A percentile compares a stretch with the other conserved stretches of the same genome.
These are phyloP conservation scores for Dictyostelium gargantuum DNA, from an alignment of 208 protist species.

Conservation along the genomic window DNA sequence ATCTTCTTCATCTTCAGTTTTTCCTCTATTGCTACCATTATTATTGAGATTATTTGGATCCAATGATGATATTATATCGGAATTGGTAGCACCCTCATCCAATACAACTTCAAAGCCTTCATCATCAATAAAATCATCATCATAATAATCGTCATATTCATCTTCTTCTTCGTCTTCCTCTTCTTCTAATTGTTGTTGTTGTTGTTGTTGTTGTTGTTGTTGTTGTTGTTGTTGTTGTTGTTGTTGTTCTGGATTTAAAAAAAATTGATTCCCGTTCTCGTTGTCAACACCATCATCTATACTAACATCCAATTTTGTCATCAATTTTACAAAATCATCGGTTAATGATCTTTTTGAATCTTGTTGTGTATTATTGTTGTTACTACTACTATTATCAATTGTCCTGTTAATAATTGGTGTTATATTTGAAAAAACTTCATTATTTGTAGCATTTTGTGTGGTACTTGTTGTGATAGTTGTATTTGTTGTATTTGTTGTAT, in stretches of 20 bases:
- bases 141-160: not conserved
- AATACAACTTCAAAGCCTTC: not conserved
- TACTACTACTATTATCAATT: not conserved
- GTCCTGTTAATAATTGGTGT: not conserved
- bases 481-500: not conserved
- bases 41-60: not conserved
- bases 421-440: not conserved
- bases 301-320: constrained; percentile 1
- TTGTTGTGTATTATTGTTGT: not conserved
- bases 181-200: not conserved
- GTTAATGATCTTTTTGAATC: constrained; percentile 6
- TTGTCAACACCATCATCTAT: not conserved
- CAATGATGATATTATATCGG: not conserved
- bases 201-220: not conserved
- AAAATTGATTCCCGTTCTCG: not conserved
- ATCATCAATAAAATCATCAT: not conserved
- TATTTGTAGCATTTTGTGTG: not conserved
- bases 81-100: not conserved
- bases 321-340: constrained; percentile 21
- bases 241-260: not conserved
- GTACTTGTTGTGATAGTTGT: not conserved
- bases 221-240: not conserved
- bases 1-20: constrained; percentile 1
- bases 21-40: not conserved
- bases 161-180: not conserved